Conservation (phyloP, 2,329 filamentous ascomycete genomes). For the Saccharata proteae region DNA sequence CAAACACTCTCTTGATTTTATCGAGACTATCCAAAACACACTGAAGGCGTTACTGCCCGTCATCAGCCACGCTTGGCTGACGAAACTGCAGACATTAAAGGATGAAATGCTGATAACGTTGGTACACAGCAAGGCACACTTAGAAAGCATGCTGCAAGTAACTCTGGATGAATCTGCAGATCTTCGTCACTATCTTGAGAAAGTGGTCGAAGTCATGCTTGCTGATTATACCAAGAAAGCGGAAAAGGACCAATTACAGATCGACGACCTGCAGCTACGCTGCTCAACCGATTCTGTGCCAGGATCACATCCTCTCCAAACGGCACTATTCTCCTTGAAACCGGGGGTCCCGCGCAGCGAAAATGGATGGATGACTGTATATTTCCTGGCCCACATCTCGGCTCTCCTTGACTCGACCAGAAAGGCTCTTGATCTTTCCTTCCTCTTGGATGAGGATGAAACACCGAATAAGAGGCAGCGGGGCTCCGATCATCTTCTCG, state of each 20-base stretch:
- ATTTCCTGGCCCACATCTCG: slow-evolving; percentile 27
- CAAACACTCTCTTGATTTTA: slow-evolving; percentile 55
- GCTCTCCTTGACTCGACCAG: slow-evolving; percentile 19
- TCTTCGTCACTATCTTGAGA: slow-evolving; percentile 42
- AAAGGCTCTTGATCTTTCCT: neutral
- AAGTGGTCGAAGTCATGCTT: slow-evolving; percentile 60
- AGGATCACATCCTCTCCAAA: slow-evolving; percentile 11
- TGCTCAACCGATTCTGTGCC: slow-evolving; percentile 17
- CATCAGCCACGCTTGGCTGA: slow-evolving; percentile 65
- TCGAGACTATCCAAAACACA: slow-evolving; percentile 47
- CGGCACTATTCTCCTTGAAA: slow-evolving; percentile 18
- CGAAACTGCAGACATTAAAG: slow-evolving; percentile 53
- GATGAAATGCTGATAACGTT: slow-evolving; percentile 66
- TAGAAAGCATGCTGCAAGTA: slow-evolving; percentile 21
- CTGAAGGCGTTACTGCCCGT: slow-evolving; percentile 54
- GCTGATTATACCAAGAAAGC: slow-evolving; percentile 63
- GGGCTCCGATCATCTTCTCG: slow-evolving; percentile 24
- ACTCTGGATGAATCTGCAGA: slow-evolving; percentile 16
- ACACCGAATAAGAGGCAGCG: slow-evolving; percentile 25
- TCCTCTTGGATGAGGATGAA: slow-evolving; percentile 15
- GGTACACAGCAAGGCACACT: slow-evolving; percentile 42
- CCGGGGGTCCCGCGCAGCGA: slow-evolving; percentile 22
- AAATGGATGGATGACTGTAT: slow-evolving; percentile 24
- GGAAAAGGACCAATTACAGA: slow-evolving; percentile 58
- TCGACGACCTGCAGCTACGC: slow-evolving; percentile 54